These are phyloP conservation scores for Scheffersomyces cryptocercus DNA, from an alignment of 1,139 yeast species.

Conservation along the genomic window DNA sequence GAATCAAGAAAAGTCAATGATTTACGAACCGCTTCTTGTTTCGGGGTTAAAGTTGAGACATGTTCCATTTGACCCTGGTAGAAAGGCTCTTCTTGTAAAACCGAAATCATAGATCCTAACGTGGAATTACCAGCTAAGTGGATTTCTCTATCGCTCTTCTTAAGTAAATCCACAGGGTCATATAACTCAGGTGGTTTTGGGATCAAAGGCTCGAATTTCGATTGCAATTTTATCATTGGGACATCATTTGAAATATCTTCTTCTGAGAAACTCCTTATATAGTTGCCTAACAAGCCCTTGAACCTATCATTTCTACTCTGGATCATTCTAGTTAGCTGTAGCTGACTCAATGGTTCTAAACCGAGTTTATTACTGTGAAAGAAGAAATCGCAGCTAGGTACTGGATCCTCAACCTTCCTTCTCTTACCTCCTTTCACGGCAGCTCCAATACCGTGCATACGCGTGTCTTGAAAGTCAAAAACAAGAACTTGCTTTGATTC, in stretches of 20 bases:
- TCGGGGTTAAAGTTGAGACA: conserved; percentile 25
- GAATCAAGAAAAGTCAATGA: conserved; percentile 35
- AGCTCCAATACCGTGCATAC: conserved; percentile 40
- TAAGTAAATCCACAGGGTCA: conserved; percentile 41
- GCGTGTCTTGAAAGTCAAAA: conserved; percentile 78
- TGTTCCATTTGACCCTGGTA: conserved; percentile 65
- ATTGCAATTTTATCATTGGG: conserved; percentile 14
- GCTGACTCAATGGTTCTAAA: conserved; percentile 25
- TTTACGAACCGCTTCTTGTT: conserved; percentile 18
- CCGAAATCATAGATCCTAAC: conserved; percentile 42
- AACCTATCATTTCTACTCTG: conserved; percentile 59
- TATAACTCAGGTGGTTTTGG: conserved; percentile 45
- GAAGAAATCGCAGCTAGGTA: conserved; percentile 22
- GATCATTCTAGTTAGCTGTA: conserved; percentile 58
- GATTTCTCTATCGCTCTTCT: neutral
- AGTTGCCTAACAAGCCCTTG: conserved; percentile 38
- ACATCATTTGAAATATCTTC: conserved; percentile 16
- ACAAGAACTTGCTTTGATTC: conserved; percentile 54
- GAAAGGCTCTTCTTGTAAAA: conserved; percentile 44
- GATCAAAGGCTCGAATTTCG: conserved; percentile 17
- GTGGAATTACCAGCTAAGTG: conserved; percentile 17
- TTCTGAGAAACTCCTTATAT: conserved; percentile 30
- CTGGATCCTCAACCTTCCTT: conserved; percentile 11
- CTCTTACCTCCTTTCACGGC: conserved; percentile 24
- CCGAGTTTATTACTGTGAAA: conserved; percentile 24